Percentiles rank a stretch among this genome's conserved stretches.
Conservation (phyloP, 495 filamentous ascomycete genomes). For the Podospora sp. region DNA sequence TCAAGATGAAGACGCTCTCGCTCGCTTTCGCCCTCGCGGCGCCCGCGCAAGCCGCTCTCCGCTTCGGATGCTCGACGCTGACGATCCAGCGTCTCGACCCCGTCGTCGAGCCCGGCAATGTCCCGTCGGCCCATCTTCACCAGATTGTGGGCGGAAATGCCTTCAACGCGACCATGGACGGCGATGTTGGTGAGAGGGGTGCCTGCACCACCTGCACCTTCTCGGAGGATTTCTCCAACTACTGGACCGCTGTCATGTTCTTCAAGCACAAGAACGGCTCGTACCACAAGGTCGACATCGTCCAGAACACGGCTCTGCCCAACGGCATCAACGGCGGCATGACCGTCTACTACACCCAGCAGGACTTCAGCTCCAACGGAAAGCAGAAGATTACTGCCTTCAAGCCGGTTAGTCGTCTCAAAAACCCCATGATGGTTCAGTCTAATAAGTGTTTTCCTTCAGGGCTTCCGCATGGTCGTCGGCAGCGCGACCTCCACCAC, state of each 20-base stretch:
- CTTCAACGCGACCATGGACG: constrained; percentile 52
- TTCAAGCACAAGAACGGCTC: constrained; percentile 54
- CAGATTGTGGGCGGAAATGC: constrained; percentile 54
- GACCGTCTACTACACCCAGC: constrained; percentile 53
- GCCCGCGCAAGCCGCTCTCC: constrained; percentile 45
- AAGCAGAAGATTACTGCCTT: constrained; percentile 51
- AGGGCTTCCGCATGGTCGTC: constrained; percentile 61
- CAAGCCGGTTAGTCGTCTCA: constrained; percentile 41
- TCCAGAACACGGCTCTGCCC: constrained; percentile 38
- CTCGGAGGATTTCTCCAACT: constrained; percentile 52
- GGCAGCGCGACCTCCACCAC: constrained; percentile 45
- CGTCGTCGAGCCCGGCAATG: constrained; percentile 44
- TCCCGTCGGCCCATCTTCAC: constrained; percentile 50
- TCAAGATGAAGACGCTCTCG: constrained; percentile 49
- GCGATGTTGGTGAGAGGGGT: constrained; percentile 46
- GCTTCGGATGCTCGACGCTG: constrained; percentile 51
- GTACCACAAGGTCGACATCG: constrained; percentile 45
- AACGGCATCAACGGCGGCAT: constrained; percentile 52
- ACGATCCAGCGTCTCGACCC: constrained; percentile 51
- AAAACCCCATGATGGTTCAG: too few species aligned
- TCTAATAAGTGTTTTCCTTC: neutral
- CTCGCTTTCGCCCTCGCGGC: constrained; percentile 42
- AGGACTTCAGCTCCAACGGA: constrained; percentile 47
- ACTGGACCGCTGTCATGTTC: constrained; percentile 55
- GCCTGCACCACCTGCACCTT: constrained; percentile 51